Evolutionary conservation across 2,329 filamentous ascomycete species (phyloP).

Genomic region (Aureobasidium vineae): DNA sequence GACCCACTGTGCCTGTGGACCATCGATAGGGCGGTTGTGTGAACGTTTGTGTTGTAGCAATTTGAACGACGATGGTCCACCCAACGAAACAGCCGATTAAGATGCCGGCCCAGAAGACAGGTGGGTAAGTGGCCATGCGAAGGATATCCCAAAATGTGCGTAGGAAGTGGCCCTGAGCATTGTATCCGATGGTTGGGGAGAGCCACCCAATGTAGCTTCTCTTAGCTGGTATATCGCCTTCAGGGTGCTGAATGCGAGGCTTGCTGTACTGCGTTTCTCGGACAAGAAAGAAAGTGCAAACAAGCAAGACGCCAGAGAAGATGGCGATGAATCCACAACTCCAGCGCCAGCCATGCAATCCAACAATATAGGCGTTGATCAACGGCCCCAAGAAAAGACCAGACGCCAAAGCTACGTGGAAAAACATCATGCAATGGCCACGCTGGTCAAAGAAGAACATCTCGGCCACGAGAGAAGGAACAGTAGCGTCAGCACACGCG

Average conservation of each 20-base stretch:
- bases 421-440: slow-evolving; percentile 43
- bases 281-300: slow-evolving; percentile 33
- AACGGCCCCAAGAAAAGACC: slow-evolving; percentile 43
- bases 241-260: slow-evolving; percentile 12
- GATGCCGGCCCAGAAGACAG: slow-evolving; percentile 31
- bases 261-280: slow-evolving; percentile 34
- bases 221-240: slow-evolving; percentile 18
- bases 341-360: slow-evolving; percentile 35
- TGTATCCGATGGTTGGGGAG: slow-evolving; percentile 29
- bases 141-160: slow-evolving; percentile 32
- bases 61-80: slow-evolving; percentile 34
- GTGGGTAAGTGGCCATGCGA: slow-evolving; percentile 32
- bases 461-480: slow-evolving; percentile 41
- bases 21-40: slow-evolving; percentile 30
- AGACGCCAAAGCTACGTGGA: slow-evolving; percentile 40
- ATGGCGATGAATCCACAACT: slow-evolving; percentile 35
- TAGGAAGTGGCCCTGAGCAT: slow-evolving; percentile 28
- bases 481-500: slow-evolving; percentile 40
- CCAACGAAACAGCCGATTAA: slow-evolving; percentile 34
- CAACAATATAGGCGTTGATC: slow-evolving; percentile 36
- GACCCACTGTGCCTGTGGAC: slow-evolving; percentile 30
- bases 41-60: slow-evolving; percentile 32
- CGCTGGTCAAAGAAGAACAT: slow-evolving; percentile 40
- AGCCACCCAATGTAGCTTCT: slow-evolving; percentile 29
- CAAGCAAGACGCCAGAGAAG: slow-evolving; percentile 32